Percentiles rank a stretch among this genome's conserved stretches.
phyloP scores from a whole-genome alignment of 257 asterid genomes.

The Nicotiana attenuata region DNA sequence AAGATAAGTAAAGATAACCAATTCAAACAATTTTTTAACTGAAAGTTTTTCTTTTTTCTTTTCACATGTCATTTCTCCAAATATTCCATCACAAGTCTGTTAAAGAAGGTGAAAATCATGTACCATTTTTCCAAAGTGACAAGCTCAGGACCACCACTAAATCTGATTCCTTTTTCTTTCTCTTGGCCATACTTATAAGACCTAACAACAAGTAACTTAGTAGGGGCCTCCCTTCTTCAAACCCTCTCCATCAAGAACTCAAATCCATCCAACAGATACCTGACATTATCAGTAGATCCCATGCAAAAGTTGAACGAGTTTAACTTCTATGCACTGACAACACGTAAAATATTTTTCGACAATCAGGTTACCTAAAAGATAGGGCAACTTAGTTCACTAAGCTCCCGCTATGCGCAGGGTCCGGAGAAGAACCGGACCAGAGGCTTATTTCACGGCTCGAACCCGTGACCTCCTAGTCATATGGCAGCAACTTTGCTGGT shows the following conservation, averaged over 20 bases:
- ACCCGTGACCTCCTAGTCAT: no score
- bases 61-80: background rate
- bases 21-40: background rate
- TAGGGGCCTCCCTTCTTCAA: constrained; percentile 22
- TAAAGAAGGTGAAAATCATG: background rate
- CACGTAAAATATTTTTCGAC: no score
- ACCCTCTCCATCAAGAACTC: background rate
- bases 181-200: constrained; percentile 9
- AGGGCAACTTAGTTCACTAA: no score
- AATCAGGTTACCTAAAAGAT: no score
- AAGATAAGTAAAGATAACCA: background rate
- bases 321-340: no score
- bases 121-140: background rate
- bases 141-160: constrained; percentile 5
- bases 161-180: background rate
- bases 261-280: constrained; percentile 11
- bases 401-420: no score
- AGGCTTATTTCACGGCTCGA: no score
- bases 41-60: background rate
- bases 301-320: background rate
- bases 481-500: no score
- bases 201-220: constrained; percentile 7
- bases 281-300: constrained; percentile 4
- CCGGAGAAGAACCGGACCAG: no score
- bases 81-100: background rate